These are phyloP conservation scores for Cutaneotrichosporon curvatum DNA, from an alignment of 1,284 basidiomycete genomes.

Conservation along the genomic window DNA sequence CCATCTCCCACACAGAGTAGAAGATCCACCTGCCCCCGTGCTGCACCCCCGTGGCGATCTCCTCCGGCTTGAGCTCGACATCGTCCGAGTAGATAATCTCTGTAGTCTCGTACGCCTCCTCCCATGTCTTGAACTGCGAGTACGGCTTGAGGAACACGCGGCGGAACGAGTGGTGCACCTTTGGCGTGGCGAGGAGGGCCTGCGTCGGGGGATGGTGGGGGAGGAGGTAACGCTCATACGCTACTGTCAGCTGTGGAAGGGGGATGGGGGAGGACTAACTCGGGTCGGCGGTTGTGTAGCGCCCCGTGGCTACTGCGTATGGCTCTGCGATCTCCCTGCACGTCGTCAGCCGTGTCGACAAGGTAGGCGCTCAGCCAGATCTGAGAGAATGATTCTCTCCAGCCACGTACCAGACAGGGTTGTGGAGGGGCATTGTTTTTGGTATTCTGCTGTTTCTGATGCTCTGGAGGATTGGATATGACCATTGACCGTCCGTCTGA, in stretches of 20 bases:
- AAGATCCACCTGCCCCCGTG: slow-evolving; percentile 42
- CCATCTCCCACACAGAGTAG: slow-evolving; percentile 45
- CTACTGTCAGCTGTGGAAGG: slow-evolving; percentile 17
- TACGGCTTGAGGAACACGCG: slow-evolving; percentile 40
- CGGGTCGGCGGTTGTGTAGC: slow-evolving; percentile 38
- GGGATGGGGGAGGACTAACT: slow-evolving; percentile 31
- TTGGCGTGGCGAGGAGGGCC: slow-evolving; percentile 30
- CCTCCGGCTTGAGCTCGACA: slow-evolving; percentile 33
- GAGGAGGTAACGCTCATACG: slow-evolving; percentile 41
- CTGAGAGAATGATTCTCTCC: too few relatives aligned
- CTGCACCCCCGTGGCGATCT: slow-evolving; percentile 28
- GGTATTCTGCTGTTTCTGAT: background rate
- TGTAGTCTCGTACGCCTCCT: slow-evolving; percentile 36
- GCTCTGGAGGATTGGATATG: background rate
- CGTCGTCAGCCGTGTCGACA: background rate
- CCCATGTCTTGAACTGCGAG: slow-evolving; percentile 18
- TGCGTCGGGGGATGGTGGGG: slow-evolving; percentile 36
- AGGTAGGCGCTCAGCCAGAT: background rate
- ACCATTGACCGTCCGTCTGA: too few relatives aligned
- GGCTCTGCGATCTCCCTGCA: slow-evolving; percentile 43
- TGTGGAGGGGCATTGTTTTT: slow-evolving; percentile 22
- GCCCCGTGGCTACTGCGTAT: slow-evolving; percentile 25
- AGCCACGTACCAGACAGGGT: slow-evolving; percentile 21
- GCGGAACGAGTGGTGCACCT: slow-evolving; percentile 31
- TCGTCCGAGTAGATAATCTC: slow-evolving; percentile 41